Base-by-base conservation (phyloP, 2,329 filamentous ascomycete genomes). In the Colletotrichum paranaense region DNA sequence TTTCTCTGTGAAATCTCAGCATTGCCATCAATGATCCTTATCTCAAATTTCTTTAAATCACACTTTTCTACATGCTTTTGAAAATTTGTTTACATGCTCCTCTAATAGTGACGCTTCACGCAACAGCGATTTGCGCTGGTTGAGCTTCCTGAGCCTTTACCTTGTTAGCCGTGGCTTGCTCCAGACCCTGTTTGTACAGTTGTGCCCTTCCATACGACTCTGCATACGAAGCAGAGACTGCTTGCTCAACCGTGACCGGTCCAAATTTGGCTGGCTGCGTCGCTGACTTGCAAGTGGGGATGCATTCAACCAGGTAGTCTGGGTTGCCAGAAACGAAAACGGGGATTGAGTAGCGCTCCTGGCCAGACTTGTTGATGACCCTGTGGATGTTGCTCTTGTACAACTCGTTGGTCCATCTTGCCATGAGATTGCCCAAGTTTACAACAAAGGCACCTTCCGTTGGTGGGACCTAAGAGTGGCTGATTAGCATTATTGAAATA, bases 271-370 rank as follows among this genome's bases (percentile, higher is more conserved):
- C 76, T 1, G 75, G 67, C 0, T 77, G 74, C 0, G 72, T 74
- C 4, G 76, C 67, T 1, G 74, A 66, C 74, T 78, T 76, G 74
- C 80, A 82, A 4, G 79, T 80, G 8, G 80, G 77, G 38, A 82
- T 80, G 74, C 80, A 81, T 12, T 81, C 79, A 5, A 81, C 79
- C 1, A 81, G 32, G 66, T 81, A 81, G 73, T 88, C 86, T 6
- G 87, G 80, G 78, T 89, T 88, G 5, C 88, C 88, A 67, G 87
- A 86, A 68, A 89, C 86, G 78, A 90, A 90, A 64, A 90, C 86
- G 0, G 88, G 87, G n/a, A 90, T 82, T 7, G 86, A 88, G 77
- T 89, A 91, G 49, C 89, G 83, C 76, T 89, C 86, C 11, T 80
- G 81, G 1, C 81, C 82, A 3, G 84, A 85, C 56, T 82, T 82